Evolutionary conservation across 306 rosid species (phyloP).

Genomic region (Sesbania bispinosa): DNA sequence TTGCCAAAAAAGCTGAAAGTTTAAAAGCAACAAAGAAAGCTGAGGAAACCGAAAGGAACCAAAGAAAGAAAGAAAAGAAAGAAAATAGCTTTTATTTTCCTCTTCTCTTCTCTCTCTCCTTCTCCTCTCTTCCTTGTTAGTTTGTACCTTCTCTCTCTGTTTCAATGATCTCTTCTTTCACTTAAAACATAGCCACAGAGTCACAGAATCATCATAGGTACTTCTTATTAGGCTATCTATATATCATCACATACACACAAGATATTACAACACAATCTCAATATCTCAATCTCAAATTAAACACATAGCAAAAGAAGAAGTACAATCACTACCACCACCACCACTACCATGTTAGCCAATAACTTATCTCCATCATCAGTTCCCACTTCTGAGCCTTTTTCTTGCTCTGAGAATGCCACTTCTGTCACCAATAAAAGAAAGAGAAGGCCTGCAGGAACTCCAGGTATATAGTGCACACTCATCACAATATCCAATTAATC

Average conservation of each 20-base stretch:
- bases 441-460: slow-evolving; percentile 95
- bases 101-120: slow-evolving; percentile 1
- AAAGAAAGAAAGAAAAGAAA: slow-evolving; percentile 32
- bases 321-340: no score
- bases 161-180: slow-evolving; percentile 21
- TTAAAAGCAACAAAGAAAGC: slow-evolving; percentile 71
- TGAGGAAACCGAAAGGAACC: slow-evolving; percentile 63
- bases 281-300: no score
- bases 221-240: slow-evolving; percentile 5
- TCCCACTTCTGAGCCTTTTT: slow-evolving; percentile 73
- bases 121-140: slow-evolving; percentile 16
- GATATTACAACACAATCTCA: background rate
- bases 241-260: background rate
- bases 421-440: slow-evolving; percentile 63
- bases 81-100: slow-evolving; percentile 33
- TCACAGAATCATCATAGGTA: background rate
- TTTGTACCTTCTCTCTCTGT: slow-evolving; percentile 11
- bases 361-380: slow-evolving; percentile 53
- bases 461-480: slow-evolving; percentile 60
- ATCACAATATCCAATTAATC: background rate
- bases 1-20: slow-evolving; percentile 47
- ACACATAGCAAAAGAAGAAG: no score
- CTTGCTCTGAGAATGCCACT: slow-evolving; percentile 60
- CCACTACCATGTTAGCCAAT: slow-evolving; percentile 62
- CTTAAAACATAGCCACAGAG: slow-evolving; percentile 13